Base-by-base conservation (phyloP, 768 basidiomycete genomes). In the Boletus subcaerulescens region DNA sequence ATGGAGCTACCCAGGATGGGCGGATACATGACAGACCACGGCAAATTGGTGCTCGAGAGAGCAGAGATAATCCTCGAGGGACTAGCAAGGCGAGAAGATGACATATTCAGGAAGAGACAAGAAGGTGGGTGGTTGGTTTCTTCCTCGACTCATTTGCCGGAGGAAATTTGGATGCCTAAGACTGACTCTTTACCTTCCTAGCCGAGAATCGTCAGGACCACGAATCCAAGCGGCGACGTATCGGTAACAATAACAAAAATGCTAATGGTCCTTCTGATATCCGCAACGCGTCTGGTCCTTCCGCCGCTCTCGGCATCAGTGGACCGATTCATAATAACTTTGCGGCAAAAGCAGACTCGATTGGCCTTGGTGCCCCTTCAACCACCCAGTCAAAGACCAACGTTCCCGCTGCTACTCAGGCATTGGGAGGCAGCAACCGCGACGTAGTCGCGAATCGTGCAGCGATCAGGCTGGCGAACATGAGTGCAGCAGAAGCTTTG, bases 61-160 rank as follows among this genome's bases (percentile, higher is more conserved):
- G 91, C 87, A 45, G 89, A 97, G 76, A 86, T 98, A 66, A 97
- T 99, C 66, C 82, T 99, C 71, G 91, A 96, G 71, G 95, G 94
- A 56, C 78, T 99, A 58, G 94, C 96, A n/a, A 81, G 79, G 71
- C 78, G 89, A 67, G 97, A 99, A 76, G 93, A 96, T 74, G 94
- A 93, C 45, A 98, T 99, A 62, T 98, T 99, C 74, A 78, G 87
- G 66, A 84, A 82, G 68, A 81, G 96, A 67, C 89, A 89, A 74
- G 94, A 98, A 85, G 81, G 94, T 96, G 69, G 73, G 87, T 80
- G 55, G 56, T 51, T 51, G 52, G 48, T 56, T 53, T 24, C 45
- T 49, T 60, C 45, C 47, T 47, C 54, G 48, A 52, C 35, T 47
- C 15, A 32, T 49, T 44, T 42, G 38, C 31, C 13, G 45, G 48